phyloP scores from a whole-genome alignment of 2,329 filamentous ascomycete genomes.

The Aquanectria penicillioides region DNA sequence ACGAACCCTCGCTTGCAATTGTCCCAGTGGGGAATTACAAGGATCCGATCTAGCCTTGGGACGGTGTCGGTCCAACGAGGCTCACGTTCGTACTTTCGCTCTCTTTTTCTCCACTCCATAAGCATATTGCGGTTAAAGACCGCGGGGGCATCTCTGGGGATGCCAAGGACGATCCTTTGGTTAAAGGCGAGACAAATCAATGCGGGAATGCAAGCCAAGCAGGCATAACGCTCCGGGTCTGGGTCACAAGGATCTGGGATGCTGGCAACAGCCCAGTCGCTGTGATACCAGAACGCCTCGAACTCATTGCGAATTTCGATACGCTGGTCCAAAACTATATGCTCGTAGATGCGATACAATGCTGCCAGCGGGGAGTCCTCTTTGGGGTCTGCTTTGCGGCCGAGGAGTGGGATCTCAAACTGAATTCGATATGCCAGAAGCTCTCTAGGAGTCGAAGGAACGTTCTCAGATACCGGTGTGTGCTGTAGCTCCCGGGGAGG shows the following conservation, averaged over 20 bases:
- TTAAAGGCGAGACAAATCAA: conserved; percentile 29
- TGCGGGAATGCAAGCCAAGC: conserved; percentile 31
- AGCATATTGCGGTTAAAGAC: conserved; percentile 29
- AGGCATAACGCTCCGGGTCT: conserved; percentile 33
- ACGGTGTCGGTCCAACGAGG: conserved; percentile 24
- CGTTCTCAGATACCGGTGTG: too few species aligned
- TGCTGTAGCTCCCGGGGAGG: too few species aligned
- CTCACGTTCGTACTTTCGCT: conserved; percentile 21
- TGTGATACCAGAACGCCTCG: conserved; percentile 32
- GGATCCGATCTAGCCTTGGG: conserved; percentile 7
- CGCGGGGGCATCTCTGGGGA: conserved; percentile 28
- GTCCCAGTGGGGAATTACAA: conserved; percentile 29
- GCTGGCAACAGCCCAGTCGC: conserved; percentile 22
- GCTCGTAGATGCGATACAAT: conserved; percentile 33
- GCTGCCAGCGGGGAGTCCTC: conserved; percentile 20
- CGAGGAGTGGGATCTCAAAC: conserved; percentile 28
- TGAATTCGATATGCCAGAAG: conserved; percentile 16
- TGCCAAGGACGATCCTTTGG: conserved; percentile 25
- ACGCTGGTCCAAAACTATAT: conserved; percentile 27
- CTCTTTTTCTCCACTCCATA: conserved; percentile 27
- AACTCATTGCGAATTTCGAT: conserved; percentile 30
- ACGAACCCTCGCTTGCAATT: conserved; percentile 23
- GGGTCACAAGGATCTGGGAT: conserved; percentile 32
- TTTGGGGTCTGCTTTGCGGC: conserved; percentile 15
- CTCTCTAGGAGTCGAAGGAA: not conserved